Evolutionary conservation across 805 yeast genomes (phyloP).

Genomic region (Spathaspora arborariae): DNA sequence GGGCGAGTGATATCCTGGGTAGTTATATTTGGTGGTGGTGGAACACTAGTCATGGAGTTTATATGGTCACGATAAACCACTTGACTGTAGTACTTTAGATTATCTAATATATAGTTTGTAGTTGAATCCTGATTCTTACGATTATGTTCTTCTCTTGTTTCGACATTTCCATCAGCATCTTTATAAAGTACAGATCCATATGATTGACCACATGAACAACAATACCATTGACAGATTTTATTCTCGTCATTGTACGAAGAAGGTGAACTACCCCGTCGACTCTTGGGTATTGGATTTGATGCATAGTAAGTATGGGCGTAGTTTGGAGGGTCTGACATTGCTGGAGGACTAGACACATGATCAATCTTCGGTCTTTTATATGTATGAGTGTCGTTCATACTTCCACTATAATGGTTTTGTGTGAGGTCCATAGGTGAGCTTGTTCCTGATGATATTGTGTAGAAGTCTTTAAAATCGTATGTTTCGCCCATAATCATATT

Average conservation of each 20-base stretch:
- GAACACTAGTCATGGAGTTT: neutral
- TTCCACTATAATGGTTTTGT: neutral
- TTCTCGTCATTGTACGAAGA: slow-evolving; percentile 8
- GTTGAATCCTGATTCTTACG: neutral
- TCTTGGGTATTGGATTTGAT: neutral
- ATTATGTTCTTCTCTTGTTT: neutral
- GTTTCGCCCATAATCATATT: neutral
- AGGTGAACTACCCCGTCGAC: neutral
- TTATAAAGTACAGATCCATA: slow-evolving; percentile 30
- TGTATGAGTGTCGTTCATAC: neutral
- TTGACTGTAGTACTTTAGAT: slow-evolving; percentile 23
- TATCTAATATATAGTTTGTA: slow-evolving; percentile 8
- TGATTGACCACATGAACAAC: slow-evolving; percentile 38
- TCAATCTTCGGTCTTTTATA: neutral
- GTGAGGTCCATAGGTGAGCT: neutral
- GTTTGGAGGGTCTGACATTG: neutral
- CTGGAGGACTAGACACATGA: neutral
- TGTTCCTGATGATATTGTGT: neutral
- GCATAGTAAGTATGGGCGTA: neutral
- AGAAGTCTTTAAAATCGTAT: neutral
- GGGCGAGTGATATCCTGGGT: neutral
- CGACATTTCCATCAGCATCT: slow-evolving; percentile 3
- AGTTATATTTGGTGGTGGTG: neutral
- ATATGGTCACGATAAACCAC: slow-evolving; percentile 14
- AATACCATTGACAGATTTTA: slow-evolving; percentile 40